Conservation (phyloP, 345 rosid species). For the Moricandia arvensis region DNA sequence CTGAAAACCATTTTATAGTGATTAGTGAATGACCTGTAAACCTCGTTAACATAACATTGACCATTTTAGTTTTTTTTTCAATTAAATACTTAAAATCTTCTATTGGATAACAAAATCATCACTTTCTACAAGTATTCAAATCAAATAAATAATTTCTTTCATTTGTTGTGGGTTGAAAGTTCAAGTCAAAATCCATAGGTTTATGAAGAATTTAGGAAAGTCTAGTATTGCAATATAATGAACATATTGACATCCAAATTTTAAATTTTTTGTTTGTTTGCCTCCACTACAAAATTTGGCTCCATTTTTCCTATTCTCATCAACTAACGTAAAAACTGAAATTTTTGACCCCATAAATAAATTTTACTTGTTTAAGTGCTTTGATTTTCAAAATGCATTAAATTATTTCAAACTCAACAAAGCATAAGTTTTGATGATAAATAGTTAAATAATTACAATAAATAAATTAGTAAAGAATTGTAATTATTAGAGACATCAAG, state of each 20-base stretch:
- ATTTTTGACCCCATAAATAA: too few species aligned
- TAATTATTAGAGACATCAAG: too few species aligned
- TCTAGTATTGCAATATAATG: background rate
- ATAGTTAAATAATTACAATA: too few species aligned
- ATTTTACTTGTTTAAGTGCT: too few species aligned
- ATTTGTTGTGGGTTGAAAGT: background rate
- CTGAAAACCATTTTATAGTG: too few species aligned
- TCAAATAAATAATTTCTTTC: background rate
- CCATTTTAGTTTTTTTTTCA: too few species aligned
- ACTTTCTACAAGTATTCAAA: background rate
- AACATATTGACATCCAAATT: background rate
- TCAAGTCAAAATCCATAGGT: background rate
- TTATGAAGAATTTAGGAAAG: background rate
- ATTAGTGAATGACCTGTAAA: too few species aligned
- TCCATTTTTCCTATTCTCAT: background rate
- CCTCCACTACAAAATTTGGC: background rate
- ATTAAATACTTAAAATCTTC: background rate
- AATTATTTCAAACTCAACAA: too few species aligned
- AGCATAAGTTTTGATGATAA: too few species aligned
- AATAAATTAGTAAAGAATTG: too few species aligned
- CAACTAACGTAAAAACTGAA: too few species aligned
- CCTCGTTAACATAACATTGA: background rate
- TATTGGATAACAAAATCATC: background rate
- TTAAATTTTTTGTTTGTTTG: background rate
- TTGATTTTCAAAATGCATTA: too few species aligned